Conservation (phyloP, 495 filamentous ascomycete genomes). For the Penicillium soppii region DNA sequence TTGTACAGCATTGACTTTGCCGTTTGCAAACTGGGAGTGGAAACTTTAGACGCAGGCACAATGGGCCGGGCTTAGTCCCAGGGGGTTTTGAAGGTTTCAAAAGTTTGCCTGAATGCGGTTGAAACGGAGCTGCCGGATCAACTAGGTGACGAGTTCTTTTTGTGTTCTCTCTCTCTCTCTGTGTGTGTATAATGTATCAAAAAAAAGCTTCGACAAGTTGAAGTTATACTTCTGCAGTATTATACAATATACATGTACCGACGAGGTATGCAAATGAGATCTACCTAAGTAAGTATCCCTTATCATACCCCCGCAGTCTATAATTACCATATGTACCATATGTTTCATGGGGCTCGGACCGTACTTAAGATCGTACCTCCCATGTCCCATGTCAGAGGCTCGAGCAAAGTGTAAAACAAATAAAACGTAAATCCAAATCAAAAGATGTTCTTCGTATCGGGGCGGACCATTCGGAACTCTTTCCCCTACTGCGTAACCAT, state of each 20-base stretch:
- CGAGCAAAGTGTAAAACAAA: too few species aligned
- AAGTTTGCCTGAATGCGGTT: conserved; percentile 9
- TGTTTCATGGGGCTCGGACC: conserved; percentile 10
- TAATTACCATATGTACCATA: conserved; percentile 1
- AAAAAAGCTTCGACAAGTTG: too few species aligned
- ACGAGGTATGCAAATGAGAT: background rate
- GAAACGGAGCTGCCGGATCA: conserved; percentile 4
- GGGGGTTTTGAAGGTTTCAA: conserved; percentile 4
- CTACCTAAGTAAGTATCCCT: too few species aligned
- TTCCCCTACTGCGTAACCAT: conserved; percentile 25
- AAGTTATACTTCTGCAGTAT: background rate
- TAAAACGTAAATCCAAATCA: too few species aligned
- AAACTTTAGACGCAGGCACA: conserved; percentile 8
- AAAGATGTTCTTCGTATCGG: conserved; percentile 11
- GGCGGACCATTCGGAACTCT: conserved; percentile 24
- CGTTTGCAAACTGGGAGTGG: conserved; percentile 2
- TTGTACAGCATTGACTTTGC: background rate
- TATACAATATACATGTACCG: background rate
- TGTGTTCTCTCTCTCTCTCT: background rate
- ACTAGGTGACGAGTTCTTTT: conserved; percentile 1
- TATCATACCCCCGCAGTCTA: background rate
- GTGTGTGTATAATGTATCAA: too few species aligned
- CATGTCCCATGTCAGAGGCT: background rate
- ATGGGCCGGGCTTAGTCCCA: conserved; percentile 3
- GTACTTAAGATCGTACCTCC: conserved; percentile 7